Base-by-base conservation (phyloP, 2,329 filamentous ascomycete species). In the Monilinia fructicola region DNA sequence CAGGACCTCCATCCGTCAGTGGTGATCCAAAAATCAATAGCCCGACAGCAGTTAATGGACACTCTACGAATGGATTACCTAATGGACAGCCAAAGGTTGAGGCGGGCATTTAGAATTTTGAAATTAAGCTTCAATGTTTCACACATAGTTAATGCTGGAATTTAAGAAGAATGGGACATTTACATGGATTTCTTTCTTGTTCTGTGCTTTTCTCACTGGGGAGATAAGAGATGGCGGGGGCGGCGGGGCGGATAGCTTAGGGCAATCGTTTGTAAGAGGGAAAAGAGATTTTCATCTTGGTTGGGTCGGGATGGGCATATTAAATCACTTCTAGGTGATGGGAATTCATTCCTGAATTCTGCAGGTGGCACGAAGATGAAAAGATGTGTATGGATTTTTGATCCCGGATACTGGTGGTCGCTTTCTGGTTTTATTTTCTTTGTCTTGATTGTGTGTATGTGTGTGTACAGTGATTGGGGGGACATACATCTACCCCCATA, bases 1-100 rank as follows among this genome's bases (percentile, higher is more conserved):
- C 84, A 23, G 77, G 80, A 4, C 77, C 84, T 21, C 80, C 78
- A 21, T 76, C 76, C 38, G 70, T 71, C 53, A 66, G 73, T 46
- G 74, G 73, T 18, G 85, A 87, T 53, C 77, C 79, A 54, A 87
- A 87, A 77, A 84, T 78, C 71, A 77, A 78, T 7, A 81, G 83
- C 35, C 82, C 85, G 0, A 79, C 81, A 42, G 71, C 68, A 11
- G 69, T 75, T 46, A 76, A 76, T 64, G 74, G 75, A 9, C 75
- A 76, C 71, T 66, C 64, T 48, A 48, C 70, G 28, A 76, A 76
- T 67, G 74, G 74, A 23, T 58, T 74, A 56, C 58, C 71, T 21
- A 77, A 76, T 67, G 74, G 73, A 7, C 73, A 72, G 52, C 50
- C 74, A 12, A 77, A 77, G 67, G 70, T 73, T 14, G 75, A 77